Conservation (phyloP, 441 rosid genomes). For the Croton laevigatus region DNA sequence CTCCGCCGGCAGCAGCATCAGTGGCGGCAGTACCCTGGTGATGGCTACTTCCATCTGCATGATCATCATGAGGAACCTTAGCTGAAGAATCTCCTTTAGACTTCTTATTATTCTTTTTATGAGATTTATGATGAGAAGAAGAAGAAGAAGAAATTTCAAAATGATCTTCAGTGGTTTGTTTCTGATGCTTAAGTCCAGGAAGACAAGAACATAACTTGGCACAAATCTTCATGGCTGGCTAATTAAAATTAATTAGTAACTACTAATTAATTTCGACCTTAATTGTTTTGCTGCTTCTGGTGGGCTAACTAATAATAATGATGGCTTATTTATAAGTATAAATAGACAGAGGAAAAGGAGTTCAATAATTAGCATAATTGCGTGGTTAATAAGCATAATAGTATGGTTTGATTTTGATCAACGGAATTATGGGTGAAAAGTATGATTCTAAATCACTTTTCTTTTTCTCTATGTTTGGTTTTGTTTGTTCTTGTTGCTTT, state of each 20-base stretch:
- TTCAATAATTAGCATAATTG: slow-evolving; percentile 18
- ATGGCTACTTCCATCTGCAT: slow-evolving; percentile 11
- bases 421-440: slow-evolving; percentile 15
- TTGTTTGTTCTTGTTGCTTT: background rate
- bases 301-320: no score
- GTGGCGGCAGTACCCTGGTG: background rate
- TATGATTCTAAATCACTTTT: background rate
- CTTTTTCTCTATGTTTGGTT: background rate
- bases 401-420: slow-evolving; percentile 7
- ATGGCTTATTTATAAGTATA: background rate
- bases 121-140: slow-evolving; percentile 10
- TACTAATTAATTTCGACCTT: no score
- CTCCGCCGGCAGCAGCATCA: slow-evolving; percentile 27
- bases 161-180: slow-evolving; percentile 12
- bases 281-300: no score
- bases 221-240: background rate
- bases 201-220: slow-evolving; percentile 20
- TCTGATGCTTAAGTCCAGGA: slow-evolving; percentile 16
- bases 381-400: slow-evolving; percentile 26
- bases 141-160: slow-evolving; percentile 20
- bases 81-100: background rate
- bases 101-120: background rate
- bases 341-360: background rate
- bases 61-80: slow-evolving; percentile 8
- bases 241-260: background rate